Base-by-base conservation (phyloP, 768 basidiomycete genomes). In the Mycena capillaripes region DNA sequence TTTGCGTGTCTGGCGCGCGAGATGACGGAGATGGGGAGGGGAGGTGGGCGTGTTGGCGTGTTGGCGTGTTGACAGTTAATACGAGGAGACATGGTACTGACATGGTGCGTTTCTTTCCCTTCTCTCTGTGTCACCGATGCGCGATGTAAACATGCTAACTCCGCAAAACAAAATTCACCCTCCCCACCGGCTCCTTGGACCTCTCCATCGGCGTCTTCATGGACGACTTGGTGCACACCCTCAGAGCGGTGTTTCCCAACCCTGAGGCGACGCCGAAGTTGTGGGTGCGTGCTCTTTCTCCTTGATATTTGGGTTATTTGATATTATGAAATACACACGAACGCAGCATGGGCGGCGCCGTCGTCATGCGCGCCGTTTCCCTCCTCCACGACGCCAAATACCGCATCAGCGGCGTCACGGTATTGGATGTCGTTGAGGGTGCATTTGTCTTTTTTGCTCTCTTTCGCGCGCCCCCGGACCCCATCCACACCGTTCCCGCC, bases 341-440 rank as follows among this genome's bases (percentile, higher is more conserved):
- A 2, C 98, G 99, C 79, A 97, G 95, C 69, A 97, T 99, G 93
- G 98, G 98, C 17, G 97, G 97, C 29, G 92, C 97, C 0, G 97
- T 98, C 4, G 89, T 95, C 25, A 90, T 93, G 10, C 89, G 91
- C 6, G 88, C 92, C 2, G 91, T 90, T 71, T 90, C 95, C 2
- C 78, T 82, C 21, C 84, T 99, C 2, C 88, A 94, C 64, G 87
- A 90, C 52, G 84, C 83, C 27, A 89, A 91, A 56, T 97, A 95
- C 75, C 87, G 86, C 17, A 85, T 98, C 4, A 87, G 89, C 2
- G 96, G 96, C 6, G 91, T 95, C 11, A 89, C 88, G 0, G 96
- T 97, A 1, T 83, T 97, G 3, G 96, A 97, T 75, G 95, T 97
- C 21, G 96, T 97, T 1, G 96, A 97, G 85, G 95, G 96, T 95